Evolutionary conservation across 148 eudicot species (phyloP).

Genomic region (Camellia sinensis): DNA sequence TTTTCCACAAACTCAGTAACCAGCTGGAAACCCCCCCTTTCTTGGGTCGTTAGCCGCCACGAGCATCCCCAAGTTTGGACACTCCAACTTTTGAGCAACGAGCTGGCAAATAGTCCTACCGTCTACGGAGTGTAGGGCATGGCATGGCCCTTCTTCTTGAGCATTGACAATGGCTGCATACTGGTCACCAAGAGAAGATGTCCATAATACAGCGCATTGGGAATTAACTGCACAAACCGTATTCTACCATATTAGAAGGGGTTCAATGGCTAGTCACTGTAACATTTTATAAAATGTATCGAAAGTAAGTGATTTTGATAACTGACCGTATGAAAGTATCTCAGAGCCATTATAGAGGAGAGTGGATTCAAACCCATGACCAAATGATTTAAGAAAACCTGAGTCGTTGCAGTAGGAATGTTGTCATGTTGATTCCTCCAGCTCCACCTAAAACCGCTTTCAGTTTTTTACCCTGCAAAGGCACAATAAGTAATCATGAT

Average conservation of each 20-base stretch:
- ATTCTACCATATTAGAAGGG: neutral
- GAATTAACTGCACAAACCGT: slow-evolving; percentile 23
- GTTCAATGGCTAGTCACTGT: neutral
- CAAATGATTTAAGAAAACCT: slow-evolving; percentile 35
- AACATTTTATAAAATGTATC: neutral
- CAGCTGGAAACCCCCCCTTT: slow-evolving; percentile 35
- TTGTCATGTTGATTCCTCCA: slow-evolving; percentile 30
- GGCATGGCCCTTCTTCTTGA: slow-evolving; percentile 28
- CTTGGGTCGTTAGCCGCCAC: slow-evolving; percentile 30
- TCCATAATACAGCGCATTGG: slow-evolving; percentile 34
- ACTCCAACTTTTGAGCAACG: slow-evolving; percentile 17
- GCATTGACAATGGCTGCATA: slow-evolving; percentile 16
- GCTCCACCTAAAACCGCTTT: slow-evolving; percentile 33
- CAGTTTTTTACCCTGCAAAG: slow-evolving; percentile 16
- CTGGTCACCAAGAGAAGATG: slow-evolving; percentile 23
- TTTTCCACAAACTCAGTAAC: slow-evolving; percentile 13
- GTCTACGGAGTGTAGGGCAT: slow-evolving; percentile 21
- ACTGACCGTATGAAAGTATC: slow-evolving; percentile 32
- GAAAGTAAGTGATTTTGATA: no score
- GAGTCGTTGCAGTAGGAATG: slow-evolving; percentile 26
- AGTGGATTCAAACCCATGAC: slow-evolving; percentile 28
- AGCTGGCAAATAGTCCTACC: slow-evolving; percentile 31
- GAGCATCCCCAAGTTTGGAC: slow-evolving; percentile 7
- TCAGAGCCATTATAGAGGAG: slow-evolving; percentile 28
- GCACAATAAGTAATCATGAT: neutral